Evolutionary conservation across 2,329 filamentous ascomycete species (phyloP).

Genomic region (Claviceps digitariae): DNA sequence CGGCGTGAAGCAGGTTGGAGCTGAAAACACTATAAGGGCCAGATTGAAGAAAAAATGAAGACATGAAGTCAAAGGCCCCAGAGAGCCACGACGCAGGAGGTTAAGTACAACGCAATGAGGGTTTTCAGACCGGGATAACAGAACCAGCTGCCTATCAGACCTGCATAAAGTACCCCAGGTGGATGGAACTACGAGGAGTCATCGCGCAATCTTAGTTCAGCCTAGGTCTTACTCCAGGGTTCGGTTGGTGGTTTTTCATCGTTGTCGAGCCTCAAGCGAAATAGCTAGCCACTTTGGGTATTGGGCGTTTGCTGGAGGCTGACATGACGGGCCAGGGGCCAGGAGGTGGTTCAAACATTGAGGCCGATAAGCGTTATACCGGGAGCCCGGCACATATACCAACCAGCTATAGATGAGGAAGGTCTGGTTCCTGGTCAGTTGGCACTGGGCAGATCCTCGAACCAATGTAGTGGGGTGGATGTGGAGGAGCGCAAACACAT

Average conservation of each 20-base stretch:
- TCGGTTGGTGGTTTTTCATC: background rate
- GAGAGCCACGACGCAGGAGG: background rate
- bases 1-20: background rate
- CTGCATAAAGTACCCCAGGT: background rate
- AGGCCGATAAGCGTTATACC: background rate
- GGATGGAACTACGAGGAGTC: constrained; percentile 4
- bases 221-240: background rate
- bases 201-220: constrained; percentile 2
- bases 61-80: background rate
- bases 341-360: background rate
- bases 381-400: background rate
- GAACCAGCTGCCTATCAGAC: background rate
- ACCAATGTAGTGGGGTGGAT: too few species aligned
- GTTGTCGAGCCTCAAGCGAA: background rate
- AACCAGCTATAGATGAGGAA: background rate
- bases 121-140: background rate
- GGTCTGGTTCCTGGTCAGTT: too few species aligned
- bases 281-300: background rate
- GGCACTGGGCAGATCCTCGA: too few species aligned
- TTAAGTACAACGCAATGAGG: background rate
- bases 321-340: background rate
- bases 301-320: background rate
- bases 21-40: background rate
- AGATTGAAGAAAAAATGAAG: background rate
- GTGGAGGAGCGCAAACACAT: too few species aligned